These are phyloP conservation scores for Penicillium malachiteum DNA, from an alignment of 495 filamentous ascomycete genomes.

Conservation along the genomic window DNA sequence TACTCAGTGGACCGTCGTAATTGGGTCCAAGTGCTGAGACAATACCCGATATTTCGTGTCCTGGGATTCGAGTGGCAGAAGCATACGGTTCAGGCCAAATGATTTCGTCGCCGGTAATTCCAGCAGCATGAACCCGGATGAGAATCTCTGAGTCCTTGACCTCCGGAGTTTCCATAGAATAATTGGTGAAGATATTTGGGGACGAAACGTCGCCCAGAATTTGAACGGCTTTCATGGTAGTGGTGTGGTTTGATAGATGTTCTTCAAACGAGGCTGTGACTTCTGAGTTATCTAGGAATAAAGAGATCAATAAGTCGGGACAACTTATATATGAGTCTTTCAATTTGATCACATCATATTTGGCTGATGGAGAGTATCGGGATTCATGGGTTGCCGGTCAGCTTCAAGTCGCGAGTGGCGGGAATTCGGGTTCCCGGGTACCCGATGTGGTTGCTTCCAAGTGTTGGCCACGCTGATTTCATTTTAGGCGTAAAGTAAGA, in stretches of 20 bases:
- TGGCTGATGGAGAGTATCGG: background rate
- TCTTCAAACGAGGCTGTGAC: background rate
- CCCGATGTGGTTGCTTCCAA: too few relatives aligned
- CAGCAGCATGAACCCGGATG: constrained; percentile 7
- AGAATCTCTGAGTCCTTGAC: constrained; percentile 4
- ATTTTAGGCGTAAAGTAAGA: too few relatives aligned
- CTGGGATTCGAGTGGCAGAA: constrained; percentile 6
- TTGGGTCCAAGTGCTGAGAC: constrained; percentile 5
- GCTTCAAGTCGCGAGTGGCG: too few relatives aligned
- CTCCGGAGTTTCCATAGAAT: constrained; percentile 1
- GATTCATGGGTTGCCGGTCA: background rate
- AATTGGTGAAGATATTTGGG: constrained; percentile 3
- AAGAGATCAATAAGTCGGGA: too few relatives aligned
- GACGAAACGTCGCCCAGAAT: constrained; percentile 9
- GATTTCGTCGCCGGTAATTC: constrained; percentile 11
- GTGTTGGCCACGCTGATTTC: too few relatives aligned
- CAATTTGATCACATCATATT: too few relatives aligned
- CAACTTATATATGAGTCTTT: too few relatives aligned
- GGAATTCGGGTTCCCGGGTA: background rate
- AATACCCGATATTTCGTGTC: constrained; percentile 9
- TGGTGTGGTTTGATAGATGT: background rate
- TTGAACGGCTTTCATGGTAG: constrained; percentile 12
- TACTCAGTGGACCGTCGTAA: constrained; percentile 2
- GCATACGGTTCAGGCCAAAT: constrained; percentile 6
- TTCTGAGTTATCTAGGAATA: background rate